Evolutionary conservation across 2,329 filamentous ascomycete genomes (phyloP), one percentile per base, ranked within the genome.

Genomic region (Neophaeococcomyces aloes): DNA sequence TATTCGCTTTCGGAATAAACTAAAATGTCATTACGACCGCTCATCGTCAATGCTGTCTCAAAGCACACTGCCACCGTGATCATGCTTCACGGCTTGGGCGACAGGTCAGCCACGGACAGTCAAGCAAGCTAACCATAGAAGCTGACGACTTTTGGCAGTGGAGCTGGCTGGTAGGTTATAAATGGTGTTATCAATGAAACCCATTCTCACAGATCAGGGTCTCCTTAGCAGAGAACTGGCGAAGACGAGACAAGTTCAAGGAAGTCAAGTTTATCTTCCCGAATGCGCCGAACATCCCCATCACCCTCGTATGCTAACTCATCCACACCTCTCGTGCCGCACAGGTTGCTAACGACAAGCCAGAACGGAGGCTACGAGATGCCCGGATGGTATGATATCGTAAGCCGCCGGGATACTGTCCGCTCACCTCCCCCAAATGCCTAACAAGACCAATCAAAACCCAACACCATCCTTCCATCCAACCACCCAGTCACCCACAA

Each of bases 201-300:
- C 23, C 21, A 29, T 40, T n/a, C 33, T 44, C 4, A 44, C 29
- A 15, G 32, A 14, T n/a, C 38, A 72, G 78, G 78, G 75, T 83
- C 34, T 79, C 78, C 45, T 76, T 91, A 15, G 86, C 91, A 25
- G 81, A 94, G 69, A 86, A 89, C 64, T 95, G 83, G 82, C 79
- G 86, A 44, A 74, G 81, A 27, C 76, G 84, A 40, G 76, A 79
- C 62, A 81, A 81, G 58, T 86, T 96, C 51, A 78, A 87, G 46
- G 83, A 95, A 65, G 85, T 94, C 61, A 83, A 89, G 60, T 96
- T 96, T 64, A 78, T 98, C 59, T 81, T 98, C 63, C 91, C 91
- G 13, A 85, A 94, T 67, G 91, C 91, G 21, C 87, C 89, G 4
- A 67, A 65, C 29, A 91, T 94, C 42, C 86, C 87, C 25, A 86